These are phyloP conservation scores for Rhododendron kiyosumense DNA, from an alignment of 148 eudicot genomes.

Conservation along the genomic window DNA sequence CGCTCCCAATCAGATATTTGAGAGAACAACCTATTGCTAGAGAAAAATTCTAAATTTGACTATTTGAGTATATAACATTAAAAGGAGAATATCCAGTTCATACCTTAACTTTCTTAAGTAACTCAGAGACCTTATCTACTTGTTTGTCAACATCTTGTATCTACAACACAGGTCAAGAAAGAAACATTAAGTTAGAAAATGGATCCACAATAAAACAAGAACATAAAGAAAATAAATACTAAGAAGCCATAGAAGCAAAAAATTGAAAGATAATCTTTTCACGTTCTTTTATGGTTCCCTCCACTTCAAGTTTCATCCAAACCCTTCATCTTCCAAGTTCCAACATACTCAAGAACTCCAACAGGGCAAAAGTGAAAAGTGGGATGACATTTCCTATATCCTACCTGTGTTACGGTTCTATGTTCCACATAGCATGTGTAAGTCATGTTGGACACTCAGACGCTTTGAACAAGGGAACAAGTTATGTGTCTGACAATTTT, in stretches of 20 bases:
- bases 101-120: conserved; percentile 49
- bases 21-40: not conserved
- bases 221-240: not conserved
- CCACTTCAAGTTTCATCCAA: not conserved
- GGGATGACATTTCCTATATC: not conserved
- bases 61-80: not conserved
- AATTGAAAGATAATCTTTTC: not conserved
- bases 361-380: not conserved
- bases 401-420: not conserved
- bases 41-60: not conserved
- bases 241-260: not conserved
- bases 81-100: conserved; percentile 2
- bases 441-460: not conserved
- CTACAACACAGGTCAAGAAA: conserved; percentile 18
- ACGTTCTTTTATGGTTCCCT: not conserved
- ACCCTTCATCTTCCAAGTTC: not conserved
- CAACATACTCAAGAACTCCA: not conserved
- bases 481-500: not conserved
- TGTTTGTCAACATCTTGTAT: conserved; percentile 51
- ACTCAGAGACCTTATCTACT: conserved; percentile 38
- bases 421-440: not conserved
- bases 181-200: not conserved
- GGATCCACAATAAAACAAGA: not conserved
- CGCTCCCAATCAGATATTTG: not conserved
- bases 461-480: not conserved